Evolutionary conservation across 768 basidiomycete species (phyloP).

Genomic region (Suillus americanus): DNA sequence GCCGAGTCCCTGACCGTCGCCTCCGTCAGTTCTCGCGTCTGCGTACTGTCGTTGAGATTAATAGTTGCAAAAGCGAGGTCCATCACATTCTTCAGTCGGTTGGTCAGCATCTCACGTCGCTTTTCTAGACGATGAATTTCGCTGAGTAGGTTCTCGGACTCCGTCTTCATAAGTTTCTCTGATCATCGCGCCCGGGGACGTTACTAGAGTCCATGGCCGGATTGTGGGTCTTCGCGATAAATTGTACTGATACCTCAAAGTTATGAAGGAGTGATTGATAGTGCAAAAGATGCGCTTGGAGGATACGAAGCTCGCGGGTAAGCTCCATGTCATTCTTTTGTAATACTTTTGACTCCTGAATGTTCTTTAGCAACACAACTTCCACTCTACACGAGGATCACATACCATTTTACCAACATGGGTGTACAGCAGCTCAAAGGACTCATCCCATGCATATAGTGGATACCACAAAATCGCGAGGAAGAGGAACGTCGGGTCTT

Average conservation of each 20-base stretch:
- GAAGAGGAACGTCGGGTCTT: constrained; percentile 56
- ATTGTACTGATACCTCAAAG: constrained; percentile 49
- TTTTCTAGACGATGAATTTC: constrained; percentile 52
- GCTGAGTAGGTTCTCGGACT: constrained; percentile 45
- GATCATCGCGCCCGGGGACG: constrained; percentile 22
- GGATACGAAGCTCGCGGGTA: constrained; percentile 53
- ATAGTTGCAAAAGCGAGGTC: constrained; percentile 52
- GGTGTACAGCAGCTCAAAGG: constrained; percentile 48
- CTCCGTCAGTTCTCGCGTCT: constrained; percentile 51
- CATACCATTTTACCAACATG: constrained; percentile 53
- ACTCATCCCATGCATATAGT: constrained; percentile 62
- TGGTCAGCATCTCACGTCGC: constrained; percentile 29
- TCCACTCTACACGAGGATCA: background rate
- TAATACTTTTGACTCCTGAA: constrained; percentile 49
- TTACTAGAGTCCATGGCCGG: constrained; percentile 41
- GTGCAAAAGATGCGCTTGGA: constrained; percentile 59
- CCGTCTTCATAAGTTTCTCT: constrained; percentile 40
- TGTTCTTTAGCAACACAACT: background rate
- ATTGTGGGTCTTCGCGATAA: constrained; percentile 48
- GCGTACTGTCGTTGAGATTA: constrained; percentile 54
- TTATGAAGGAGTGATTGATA: constrained; percentile 53
- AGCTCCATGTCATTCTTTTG: constrained; percentile 38
- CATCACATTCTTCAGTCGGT: constrained; percentile 34
- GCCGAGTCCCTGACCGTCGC: constrained; percentile 43
- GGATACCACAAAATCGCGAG: constrained; percentile 58